phyloP scores from a whole-genome alignment of 140 eudicot species.

The Stevia rebaudiana region DNA sequence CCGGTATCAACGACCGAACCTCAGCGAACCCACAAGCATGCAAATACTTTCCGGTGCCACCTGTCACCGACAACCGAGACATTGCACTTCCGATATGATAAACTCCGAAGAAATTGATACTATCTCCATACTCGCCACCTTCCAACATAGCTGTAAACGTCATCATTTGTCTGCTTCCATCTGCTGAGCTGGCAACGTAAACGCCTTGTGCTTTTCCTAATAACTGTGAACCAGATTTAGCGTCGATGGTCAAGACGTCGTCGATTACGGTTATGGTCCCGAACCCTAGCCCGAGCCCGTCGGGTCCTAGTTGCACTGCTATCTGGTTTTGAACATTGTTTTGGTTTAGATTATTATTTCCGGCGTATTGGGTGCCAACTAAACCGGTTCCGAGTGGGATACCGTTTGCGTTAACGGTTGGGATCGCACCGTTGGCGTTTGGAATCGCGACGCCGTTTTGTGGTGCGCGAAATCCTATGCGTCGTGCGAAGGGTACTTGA shows the following conservation, averaged over 20 bases:
- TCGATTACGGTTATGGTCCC: slow-evolving; percentile 95
- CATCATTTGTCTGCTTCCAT: slow-evolving; percentile 87
- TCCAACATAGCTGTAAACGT: slow-evolving; percentile 90
- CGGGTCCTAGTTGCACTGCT: slow-evolving; percentile 65
- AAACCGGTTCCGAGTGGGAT: slow-evolving; percentile 89
- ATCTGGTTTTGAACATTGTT: slow-evolving; percentile 28
- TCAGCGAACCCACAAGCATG: slow-evolving; percentile 97
- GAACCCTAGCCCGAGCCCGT: slow-evolving; percentile 85
- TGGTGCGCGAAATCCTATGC: slow-evolving; percentile 76
- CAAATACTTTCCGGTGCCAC: slow-evolving; percentile 89
- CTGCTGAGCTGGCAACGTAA: slow-evolving; percentile 85
- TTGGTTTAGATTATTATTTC: slow-evolving; percentile 25
- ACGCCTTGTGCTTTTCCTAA: slow-evolving; percentile 90
- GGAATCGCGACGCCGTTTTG: slow-evolving; percentile 73
- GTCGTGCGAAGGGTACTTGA: slow-evolving; percentile 93
- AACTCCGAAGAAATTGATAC: slow-evolving; percentile 79
- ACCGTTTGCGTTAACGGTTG: slow-evolving; percentile 64
- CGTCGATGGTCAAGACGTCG: slow-evolving; percentile 66
- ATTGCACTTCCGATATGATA: slow-evolving; percentile 77
- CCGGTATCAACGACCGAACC: slow-evolving; percentile 78
- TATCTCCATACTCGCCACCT: slow-evolving; percentile 92
- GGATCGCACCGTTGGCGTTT: slow-evolving; percentile 76
- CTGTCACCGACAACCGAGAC: slow-evolving; percentile 82
- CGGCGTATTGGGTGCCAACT: slow-evolving; percentile 73
- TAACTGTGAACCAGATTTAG: slow-evolving; percentile 59